Evolutionary conservation across 106 monocot species (phyloP), one percentile per base, ranked within the genome.

Genomic region (Iris macrosiphon): DNA sequence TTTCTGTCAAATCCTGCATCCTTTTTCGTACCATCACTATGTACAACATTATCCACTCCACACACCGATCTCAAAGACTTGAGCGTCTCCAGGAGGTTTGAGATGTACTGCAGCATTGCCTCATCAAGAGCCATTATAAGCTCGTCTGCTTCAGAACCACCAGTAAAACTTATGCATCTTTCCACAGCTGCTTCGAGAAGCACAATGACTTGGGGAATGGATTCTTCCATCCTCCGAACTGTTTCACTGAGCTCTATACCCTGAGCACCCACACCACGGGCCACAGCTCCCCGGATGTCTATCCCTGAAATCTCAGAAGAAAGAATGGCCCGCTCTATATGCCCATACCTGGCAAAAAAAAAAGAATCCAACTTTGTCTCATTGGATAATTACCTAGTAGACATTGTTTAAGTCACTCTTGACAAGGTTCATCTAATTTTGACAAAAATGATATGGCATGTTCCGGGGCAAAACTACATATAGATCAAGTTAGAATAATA

Each of bases 231-330:
- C 52, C 96, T 86, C 30, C 96, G 49, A 40, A 98, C 96, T 33
- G 96, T 98, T 81, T 98, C 96, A 71, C 96, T 98, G 23, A 98
- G 90, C 73, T 98, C 96, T 67, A 98, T 98, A 41, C 96, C 91
- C 55, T 91, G 96, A 40, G 96, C 96, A 54, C 96, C 96, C 4
- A 98, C 80, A 58, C 90, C 90, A 54, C 96, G 90, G 17, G 96
- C 60, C 47, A 98, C 90, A 50, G 96, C 96, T 0, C 86, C 85
- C 9, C 83, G 79, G 17, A 98, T 83, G 47, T 98, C 91, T 67
- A 98, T 67, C 52, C 60, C 42, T 32, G 75, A 33, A 56, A 98
- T 83, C 65, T 86, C 90, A 54, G 90, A 86, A 13, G 80, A 87
- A 54, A 98, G 80, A 34, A 98, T 81, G 46, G 87, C 77, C 58